These are phyloP conservation scores for Botrytis pseudocinerea DNA, from an alignment of 2,329 filamentous ascomycete genomes.

Conservation along the genomic window DNA sequence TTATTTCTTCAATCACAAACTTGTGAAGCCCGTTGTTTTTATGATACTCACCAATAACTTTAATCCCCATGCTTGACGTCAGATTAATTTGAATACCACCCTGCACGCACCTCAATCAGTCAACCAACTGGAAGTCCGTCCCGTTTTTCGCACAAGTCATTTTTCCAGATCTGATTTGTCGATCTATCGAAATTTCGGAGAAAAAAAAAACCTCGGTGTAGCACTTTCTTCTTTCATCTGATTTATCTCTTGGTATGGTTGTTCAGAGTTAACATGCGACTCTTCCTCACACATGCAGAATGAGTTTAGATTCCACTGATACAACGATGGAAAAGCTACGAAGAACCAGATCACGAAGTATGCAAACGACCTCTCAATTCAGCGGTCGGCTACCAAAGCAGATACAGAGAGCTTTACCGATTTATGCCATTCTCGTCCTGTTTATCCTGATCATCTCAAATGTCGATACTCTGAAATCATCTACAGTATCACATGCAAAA, in stretches of 20 bases:
- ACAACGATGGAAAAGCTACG: conserved; percentile 21
- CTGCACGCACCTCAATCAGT: neutral
- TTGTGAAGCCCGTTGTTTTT: neutral
- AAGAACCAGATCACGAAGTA: conserved; percentile 17
- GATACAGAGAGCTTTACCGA: conserved; percentile 35
- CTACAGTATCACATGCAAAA: conserved; percentile 23
- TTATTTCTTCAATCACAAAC: neutral
- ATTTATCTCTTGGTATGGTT: neutral
- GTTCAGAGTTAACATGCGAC: conserved; percentile 16
- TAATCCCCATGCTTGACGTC: neutral
- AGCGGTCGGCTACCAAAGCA: conserved; percentile 46
- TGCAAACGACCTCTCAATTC: conserved; percentile 24
- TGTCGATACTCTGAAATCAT: conserved; percentile 26
- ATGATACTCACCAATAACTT: neutral
- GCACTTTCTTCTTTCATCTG: neutral
- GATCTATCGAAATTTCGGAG: neutral
- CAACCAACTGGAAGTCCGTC: neutral
- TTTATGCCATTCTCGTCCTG: conserved; percentile 34
- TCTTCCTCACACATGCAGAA: neutral
- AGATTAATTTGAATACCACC: neutral
- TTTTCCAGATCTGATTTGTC: neutral
- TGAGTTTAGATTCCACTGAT: conserved; percentile 14
- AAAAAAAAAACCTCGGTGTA: conserved; percentile 1
- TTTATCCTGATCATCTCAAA: conserved; percentile 34
- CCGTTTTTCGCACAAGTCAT: neutral